These are phyloP conservation scores for Cyclanthera cordifolia DNA, from an alignment of 306 rosid genomes.

Conservation along the genomic window DNA sequence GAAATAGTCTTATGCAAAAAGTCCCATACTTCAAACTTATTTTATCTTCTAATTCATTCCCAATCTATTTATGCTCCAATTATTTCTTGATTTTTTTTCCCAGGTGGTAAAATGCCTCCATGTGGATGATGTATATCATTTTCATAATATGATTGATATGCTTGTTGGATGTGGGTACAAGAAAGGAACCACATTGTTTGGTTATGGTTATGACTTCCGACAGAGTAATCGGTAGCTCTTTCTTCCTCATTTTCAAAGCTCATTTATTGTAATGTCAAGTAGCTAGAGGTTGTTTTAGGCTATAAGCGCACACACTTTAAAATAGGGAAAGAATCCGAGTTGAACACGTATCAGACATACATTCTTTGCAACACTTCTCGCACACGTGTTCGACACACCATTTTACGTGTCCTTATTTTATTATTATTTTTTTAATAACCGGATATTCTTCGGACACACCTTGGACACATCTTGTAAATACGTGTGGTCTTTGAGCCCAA, in stretches of 20 bases:
- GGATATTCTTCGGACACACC: too few relatives aligned
- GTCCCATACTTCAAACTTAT: neutral
- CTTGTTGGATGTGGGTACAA: conserved; percentile 68
- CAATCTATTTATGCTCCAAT: neutral
- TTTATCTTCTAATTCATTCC: neutral
- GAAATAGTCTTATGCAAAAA: neutral
- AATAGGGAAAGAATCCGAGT: too few relatives aligned
- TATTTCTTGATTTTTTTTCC: conserved; percentile 4
- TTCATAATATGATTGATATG: conserved; percentile 83
- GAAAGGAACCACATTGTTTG: conserved; percentile 89
- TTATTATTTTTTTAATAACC: too few relatives aligned
- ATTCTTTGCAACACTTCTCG: too few relatives aligned
- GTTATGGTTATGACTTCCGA: conserved; percentile 88
- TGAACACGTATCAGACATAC: too few relatives aligned
- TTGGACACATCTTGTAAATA: too few relatives aligned
- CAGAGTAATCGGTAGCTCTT: conserved; percentile 72
- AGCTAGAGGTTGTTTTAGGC: neutral
- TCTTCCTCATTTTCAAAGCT: neutral
- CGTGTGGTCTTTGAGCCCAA: too few relatives aligned
- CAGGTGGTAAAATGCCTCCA: conserved; percentile 64
- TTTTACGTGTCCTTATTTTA: too few relatives aligned
- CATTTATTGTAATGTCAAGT: neutral
- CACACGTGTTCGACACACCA: too few relatives aligned
- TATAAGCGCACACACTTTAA: too few relatives aligned
- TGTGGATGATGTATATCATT: conserved; percentile 64